These are phyloP conservation scores for Hirschfeldia incana DNA, from an alignment of 345 rosid species.

Conservation along the genomic window DNA sequence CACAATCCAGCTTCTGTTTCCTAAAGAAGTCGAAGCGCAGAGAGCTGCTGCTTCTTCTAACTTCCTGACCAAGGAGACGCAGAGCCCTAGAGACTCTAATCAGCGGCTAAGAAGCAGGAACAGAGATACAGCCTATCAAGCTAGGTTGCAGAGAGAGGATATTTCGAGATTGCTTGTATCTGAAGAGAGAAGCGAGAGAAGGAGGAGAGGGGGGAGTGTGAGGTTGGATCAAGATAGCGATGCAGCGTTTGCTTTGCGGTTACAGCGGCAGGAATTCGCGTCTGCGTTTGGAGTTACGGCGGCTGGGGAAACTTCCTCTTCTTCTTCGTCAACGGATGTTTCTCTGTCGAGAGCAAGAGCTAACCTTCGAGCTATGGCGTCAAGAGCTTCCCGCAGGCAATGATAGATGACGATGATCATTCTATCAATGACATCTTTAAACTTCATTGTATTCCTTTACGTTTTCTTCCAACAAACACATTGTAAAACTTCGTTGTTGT, in stretches of 20 bases:
- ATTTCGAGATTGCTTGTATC: slow-evolving; percentile 46
- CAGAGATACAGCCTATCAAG: slow-evolving; percentile 43
- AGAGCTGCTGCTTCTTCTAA: slow-evolving; percentile 51
- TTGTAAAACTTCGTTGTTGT: neutral
- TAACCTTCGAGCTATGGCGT: slow-evolving; percentile 89
- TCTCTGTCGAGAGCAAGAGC: slow-evolving; percentile 62
- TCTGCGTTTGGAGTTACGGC: slow-evolving; percentile 52
- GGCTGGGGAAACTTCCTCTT: slow-evolving; percentile 31
- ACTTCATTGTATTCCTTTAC: neutral
- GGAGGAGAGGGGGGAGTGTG: slow-evolving; percentile 35
- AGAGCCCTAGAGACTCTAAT: slow-evolving; percentile 22
- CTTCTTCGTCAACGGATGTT: slow-evolving; percentile 27
- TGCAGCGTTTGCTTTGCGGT: slow-evolving; percentile 75
- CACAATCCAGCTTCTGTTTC: slow-evolving; percentile 92
- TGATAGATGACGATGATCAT: slow-evolving; percentile 1
- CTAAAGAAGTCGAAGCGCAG: slow-evolving; percentile 80
- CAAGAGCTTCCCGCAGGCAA: slow-evolving; percentile 69
- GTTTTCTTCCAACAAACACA: neutral
- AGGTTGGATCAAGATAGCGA: slow-evolving; percentile 63
- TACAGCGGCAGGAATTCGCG: slow-evolving; percentile 85
- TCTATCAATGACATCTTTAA: neutral
- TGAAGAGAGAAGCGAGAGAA: slow-evolving; percentile 44
- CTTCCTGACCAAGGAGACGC: slow-evolving; percentile 10
- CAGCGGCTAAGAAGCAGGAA: slow-evolving; percentile 27
- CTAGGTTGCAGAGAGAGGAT: slow-evolving; percentile 73